Conservation (phyloP, 2,329 filamentous ascomycete species). For the Botrytis elliptica region DNA sequence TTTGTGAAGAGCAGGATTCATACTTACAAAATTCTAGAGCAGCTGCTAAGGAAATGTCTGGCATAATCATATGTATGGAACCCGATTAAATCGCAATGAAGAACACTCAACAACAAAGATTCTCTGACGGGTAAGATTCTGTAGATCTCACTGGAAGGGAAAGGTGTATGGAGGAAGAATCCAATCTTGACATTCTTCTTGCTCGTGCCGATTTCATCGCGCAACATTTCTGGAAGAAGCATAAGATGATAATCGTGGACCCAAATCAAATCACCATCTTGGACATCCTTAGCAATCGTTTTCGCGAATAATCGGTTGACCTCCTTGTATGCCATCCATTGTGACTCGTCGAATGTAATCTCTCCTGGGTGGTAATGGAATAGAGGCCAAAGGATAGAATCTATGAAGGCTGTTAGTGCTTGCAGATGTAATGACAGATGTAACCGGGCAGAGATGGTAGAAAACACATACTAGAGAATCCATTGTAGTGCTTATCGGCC, state of each 20-base stretch:
- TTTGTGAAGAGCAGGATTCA: background rate
- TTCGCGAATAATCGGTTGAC: conserved; percentile 92
- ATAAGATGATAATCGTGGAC: conserved; percentile 98
- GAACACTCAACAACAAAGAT: conserved; percentile 78
- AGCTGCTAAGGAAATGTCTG: conserved; percentile 94
- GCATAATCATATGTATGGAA: conserved; percentile 99
- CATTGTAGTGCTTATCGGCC: conserved; percentile 95
- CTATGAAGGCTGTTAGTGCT: conserved; percentile 45
- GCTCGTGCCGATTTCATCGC: conserved; percentile 76
- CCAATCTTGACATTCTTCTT: conserved; percentile 96
- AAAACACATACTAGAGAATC: conserved; percentile 79
- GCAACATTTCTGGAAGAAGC: conserved; percentile 92
- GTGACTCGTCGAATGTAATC: conserved; percentile 94
- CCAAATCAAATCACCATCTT: conserved; percentile 95
- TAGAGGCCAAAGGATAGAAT: conserved; percentile 96
- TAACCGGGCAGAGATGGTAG: background rate
- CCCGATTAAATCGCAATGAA: conserved; percentile 92
- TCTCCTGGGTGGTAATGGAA: conserved; percentile 99
- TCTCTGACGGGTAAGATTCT: conserved; percentile 91
- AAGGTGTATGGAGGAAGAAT: conserved; percentile 97
- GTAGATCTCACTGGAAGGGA: conserved; percentile 96
- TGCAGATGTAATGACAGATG: background rate
- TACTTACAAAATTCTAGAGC: conserved; percentile 81
- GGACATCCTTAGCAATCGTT: conserved; percentile 79
- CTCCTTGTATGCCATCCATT: conserved; percentile 90